Evolutionary conservation across 345 rosid species (phyloP).

Genomic region (Dipteronia sinensis): DNA sequence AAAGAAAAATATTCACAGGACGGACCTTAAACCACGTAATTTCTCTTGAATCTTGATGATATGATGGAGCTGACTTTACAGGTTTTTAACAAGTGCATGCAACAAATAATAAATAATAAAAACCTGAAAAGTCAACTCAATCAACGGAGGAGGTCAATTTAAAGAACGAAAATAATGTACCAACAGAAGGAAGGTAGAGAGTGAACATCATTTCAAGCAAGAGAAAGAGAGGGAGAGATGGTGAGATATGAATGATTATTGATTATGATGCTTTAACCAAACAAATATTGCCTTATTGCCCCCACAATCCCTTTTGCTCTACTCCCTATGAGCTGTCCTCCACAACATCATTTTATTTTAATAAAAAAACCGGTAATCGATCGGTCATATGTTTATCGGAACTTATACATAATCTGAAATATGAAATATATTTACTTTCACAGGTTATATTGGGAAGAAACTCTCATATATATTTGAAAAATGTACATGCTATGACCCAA

Average conservation of each 20-base stretch:
- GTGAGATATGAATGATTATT: background rate
- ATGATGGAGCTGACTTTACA: background rate
- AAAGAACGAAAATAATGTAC: background rate
- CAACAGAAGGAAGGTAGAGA: background rate
- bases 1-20: no score
- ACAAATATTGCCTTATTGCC: background rate
- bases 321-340: conserved; percentile 16
- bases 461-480: no score
- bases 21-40: no score
- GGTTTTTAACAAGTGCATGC: background rate
- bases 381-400: no score
- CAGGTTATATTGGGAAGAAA: no score
- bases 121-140: background rate
- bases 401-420: no score
- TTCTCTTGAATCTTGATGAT: no score
- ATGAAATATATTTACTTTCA: no score
- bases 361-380: no score
- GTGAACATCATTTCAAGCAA: background rate
- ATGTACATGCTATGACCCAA: no score
- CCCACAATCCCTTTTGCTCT: conserved; percentile 5
- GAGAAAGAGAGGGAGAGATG: background rate
- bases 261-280: background rate
- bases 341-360: background rate
- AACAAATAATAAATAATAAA: background rate
- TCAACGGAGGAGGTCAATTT: background rate